Evolutionary conservation across 805 yeast genomes (phyloP).

Genomic region (Ogataea parapolymorpha): DNA sequence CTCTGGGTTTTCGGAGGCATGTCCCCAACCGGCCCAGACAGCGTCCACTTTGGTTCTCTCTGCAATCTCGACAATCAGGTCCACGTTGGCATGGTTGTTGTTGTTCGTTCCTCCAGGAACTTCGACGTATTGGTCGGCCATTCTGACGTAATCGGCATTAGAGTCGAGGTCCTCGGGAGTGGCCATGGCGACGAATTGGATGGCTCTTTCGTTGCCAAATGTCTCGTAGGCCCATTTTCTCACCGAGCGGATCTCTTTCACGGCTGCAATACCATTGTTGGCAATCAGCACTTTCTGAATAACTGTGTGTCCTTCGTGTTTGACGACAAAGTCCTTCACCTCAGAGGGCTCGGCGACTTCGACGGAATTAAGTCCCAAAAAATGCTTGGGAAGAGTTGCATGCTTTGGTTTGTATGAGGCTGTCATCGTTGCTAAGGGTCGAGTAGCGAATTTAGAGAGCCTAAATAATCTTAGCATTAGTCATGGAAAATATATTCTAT

Average conservation of each 20-base stretch:
- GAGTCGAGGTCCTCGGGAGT: conserved; percentile 98
- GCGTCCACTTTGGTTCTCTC: conserved; percentile 97
- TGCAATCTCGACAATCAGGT: conserved; percentile 92
- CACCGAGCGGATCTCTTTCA: conserved; percentile 93
- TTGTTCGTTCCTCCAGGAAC: conserved; percentile 99
- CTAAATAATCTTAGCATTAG: conserved; percentile 11
- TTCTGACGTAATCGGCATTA: conserved; percentile 95
- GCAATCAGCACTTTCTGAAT: conserved; percentile 87
- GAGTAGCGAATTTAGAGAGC: conserved; percentile 3
- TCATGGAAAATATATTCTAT: conserved; percentile 5
- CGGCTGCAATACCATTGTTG: conserved; percentile 99
- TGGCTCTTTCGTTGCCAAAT: conserved; percentile 93
- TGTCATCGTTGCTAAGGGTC: conserved; percentile 18
- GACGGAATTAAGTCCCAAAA: conserved; percentile 77
- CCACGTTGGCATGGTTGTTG: conserved; percentile 97
- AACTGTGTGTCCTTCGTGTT: conserved; percentile 93
- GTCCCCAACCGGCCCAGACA: conserved; percentile 99
- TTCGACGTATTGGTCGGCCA: conserved; percentile 98
- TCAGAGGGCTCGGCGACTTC: conserved; percentile 72
- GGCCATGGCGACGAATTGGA: conserved; percentile 96
- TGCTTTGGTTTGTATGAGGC: conserved; percentile 22
- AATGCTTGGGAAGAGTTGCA: conserved; percentile 59
- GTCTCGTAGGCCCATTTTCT: conserved; percentile 99
- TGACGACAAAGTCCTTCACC: conserved; percentile 79
- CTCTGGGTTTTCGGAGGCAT: conserved; percentile 97